phyloP scores from a whole-genome alignment of 2,329 filamentous ascomycete species.

The Phialophora macrospora region DNA sequence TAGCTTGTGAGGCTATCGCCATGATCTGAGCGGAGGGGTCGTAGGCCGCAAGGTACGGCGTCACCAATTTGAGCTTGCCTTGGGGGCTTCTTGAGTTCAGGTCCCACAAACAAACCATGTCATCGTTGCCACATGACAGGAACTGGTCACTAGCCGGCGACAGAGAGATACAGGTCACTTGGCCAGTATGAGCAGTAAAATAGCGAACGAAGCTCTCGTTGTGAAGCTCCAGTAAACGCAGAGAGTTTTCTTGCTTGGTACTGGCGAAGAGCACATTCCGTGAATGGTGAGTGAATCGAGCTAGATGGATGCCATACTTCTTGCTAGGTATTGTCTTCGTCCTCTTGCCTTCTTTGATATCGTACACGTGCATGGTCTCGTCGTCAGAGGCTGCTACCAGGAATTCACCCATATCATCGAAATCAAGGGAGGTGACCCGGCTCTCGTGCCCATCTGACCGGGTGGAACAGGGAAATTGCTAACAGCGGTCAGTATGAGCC shows the following conservation, averaged over 20 bases:
- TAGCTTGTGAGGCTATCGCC: slow-evolving; percentile 80
- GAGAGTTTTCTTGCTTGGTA: slow-evolving; percentile 88
- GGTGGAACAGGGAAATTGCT: slow-evolving; percentile 60
- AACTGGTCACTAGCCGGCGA: slow-evolving; percentile 89
- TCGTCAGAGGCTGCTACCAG: slow-evolving; percentile 91
- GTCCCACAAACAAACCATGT: slow-evolving; percentile 91
- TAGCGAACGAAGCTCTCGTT: slow-evolving; percentile 97
- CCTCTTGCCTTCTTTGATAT: slow-evolving; percentile 85
- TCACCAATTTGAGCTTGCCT: slow-evolving; percentile 78
- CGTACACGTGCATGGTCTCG: slow-evolving; percentile 94
- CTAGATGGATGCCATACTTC: slow-evolving; percentile 94
- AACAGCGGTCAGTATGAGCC: slow-evolving; percentile 19
- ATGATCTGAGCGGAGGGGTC: slow-evolving; percentile 93
- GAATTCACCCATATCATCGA: slow-evolving; percentile 92
- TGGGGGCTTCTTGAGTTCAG: slow-evolving; percentile 77
- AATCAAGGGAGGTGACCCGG: slow-evolving; percentile 87
- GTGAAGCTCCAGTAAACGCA: slow-evolving; percentile 83
- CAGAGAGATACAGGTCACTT: slow-evolving; percentile 81
- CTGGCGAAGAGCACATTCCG: slow-evolving; percentile 93
- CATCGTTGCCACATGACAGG: slow-evolving; percentile 86
- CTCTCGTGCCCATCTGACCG: slow-evolving; percentile 51
- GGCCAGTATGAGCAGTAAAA: slow-evolving; percentile 85
- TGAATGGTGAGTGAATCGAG: slow-evolving; percentile 89
- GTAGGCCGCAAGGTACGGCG: slow-evolving; percentile 82
- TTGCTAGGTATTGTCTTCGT: slow-evolving; percentile 91